These are phyloP conservation scores for Rhodotorula graminis DNA, from an alignment of 768 basidiomycete species.

Conservation along the genomic window DNA sequence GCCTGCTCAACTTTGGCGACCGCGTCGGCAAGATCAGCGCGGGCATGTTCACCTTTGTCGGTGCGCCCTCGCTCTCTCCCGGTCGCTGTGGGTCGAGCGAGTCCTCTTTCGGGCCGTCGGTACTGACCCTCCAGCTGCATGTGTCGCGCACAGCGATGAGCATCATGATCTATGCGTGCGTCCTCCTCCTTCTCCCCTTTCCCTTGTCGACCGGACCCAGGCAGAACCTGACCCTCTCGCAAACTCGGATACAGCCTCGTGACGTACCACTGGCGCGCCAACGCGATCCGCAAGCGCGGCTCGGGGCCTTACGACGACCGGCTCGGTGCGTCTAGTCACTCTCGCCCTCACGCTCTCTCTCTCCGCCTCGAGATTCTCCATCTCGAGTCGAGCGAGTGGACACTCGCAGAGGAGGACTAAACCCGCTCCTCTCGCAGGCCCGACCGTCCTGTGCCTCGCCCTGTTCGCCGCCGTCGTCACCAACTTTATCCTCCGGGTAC, in stretches of 20 bases:
- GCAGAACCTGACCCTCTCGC: not conserved
- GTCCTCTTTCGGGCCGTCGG: not conserved
- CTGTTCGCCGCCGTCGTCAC: constrained; percentile 59
- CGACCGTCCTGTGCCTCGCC: constrained; percentile 66
- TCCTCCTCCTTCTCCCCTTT: not conserved
- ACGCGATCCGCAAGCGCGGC: constrained; percentile 82
- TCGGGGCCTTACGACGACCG: constrained; percentile 95
- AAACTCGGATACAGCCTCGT: constrained; percentile 52
- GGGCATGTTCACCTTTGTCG: constrained; percentile 90
- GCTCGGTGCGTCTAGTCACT: constrained; percentile 59
- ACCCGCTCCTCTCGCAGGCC: too few relatives aligned
- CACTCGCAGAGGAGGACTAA: too few relatives aligned
- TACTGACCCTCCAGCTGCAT: not conserved
- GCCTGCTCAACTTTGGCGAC: constrained; percentile 95
- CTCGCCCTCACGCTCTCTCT: too few relatives aligned
- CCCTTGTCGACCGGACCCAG: not conserved
- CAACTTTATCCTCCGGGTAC: constrained; percentile 35
- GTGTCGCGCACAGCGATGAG: constrained; percentile 65
- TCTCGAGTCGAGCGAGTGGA: too few relatives aligned
- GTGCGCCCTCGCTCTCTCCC: constrained; percentile 54
- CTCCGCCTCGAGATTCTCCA: too few relatives aligned
- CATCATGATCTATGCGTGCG: constrained; percentile 84
- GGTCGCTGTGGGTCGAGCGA: not conserved
- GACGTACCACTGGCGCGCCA: constrained; percentile 94
- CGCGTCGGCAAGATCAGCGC: constrained; percentile 95